Base-by-base conservation (phyloP, 1,139 yeast species). In the Kodamaea arcana region DNA sequence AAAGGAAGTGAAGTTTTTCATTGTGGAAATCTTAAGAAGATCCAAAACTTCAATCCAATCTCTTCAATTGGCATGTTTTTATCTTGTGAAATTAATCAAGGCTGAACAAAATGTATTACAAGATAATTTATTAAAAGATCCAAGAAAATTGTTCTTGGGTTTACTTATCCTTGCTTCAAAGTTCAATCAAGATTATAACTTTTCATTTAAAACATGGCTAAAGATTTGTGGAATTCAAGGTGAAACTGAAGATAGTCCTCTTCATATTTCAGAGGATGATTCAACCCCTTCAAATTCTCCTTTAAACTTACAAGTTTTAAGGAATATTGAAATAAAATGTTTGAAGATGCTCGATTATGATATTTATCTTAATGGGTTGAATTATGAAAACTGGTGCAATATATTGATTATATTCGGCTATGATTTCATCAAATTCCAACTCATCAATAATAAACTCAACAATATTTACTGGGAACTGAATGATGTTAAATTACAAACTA, bases 151-250 rank as follows among this genome's bases (percentile, higher is more conserved):
- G 30, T 80, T 85, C 45, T 65, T 85, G 42, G 76, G 82, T 3
- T 69, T 83, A 47, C 56, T 84, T 34, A 81, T 84, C 37, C 62
- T 84, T 32, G 80, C 92, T 2, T 75, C 83, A 36, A 85, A 85
- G 53, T 83, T 79, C 54, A 68, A 75, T 42, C 87, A 80, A 53
- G 95, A 85, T 57, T 75, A 79, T 38, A 82, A 81, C 51, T 83
- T 76, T 56, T 69, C 83, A 15, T 71, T 82, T 45, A 69, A 69
- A 45, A 75, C 84, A n/a, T 85, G 95, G 95, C 66, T 83, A 35
- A 78, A 77, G 50, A 79, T 85, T 33, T 75, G 86, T 34, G 92
- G 94, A 1, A 64, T 80, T 45, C 47, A 69, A 32, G 28, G 28
- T 8, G 40, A 49, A 17, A n/a, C 15, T 13, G 45, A 42, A 13